phyloP scores from a whole-genome alignment of 768 basidiomycete species.

The Kwoniella mangroviensis region DNA sequence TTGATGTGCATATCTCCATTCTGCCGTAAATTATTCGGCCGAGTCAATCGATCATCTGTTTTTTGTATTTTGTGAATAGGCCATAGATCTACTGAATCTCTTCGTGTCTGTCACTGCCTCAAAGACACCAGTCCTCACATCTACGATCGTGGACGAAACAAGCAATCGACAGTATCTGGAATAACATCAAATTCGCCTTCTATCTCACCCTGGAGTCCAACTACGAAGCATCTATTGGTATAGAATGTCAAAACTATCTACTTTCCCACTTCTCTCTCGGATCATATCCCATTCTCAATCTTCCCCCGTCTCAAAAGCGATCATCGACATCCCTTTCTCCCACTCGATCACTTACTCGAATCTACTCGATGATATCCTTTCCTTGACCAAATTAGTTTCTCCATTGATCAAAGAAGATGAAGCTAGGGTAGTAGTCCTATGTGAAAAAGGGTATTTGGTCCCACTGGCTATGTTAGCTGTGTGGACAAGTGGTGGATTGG shows the following conservation, averaged over 20 bases:
- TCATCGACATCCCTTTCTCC: conserved; percentile 24
- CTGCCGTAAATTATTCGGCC: too few relatives aligned
- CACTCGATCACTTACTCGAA: conserved; percentile 19
- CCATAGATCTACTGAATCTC: too few relatives aligned
- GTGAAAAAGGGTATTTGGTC: conserved; percentile 35
- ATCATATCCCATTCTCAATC: conserved; percentile 14
- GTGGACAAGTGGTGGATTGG: conserved; percentile 45
- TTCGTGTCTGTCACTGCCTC: too few relatives aligned
- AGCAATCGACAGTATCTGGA: too few relatives aligned
- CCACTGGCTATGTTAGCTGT: conserved; percentile 28
- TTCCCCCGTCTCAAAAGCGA: conserved; percentile 23
- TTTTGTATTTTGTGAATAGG: too few relatives aligned
- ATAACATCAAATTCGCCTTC: too few relatives aligned
- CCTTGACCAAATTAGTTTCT: conserved; percentile 18
- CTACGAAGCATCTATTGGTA: background rate
- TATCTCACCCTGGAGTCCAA: too few relatives aligned
- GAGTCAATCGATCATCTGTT: too few relatives aligned
- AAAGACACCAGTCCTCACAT: too few relatives aligned
- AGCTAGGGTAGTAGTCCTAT: conserved; percentile 27
- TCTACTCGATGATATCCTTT: conserved; percentile 17
- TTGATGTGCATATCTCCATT: too few relatives aligned
- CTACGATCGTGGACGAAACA: too few relatives aligned
- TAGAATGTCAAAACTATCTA: conserved; percentile 6
- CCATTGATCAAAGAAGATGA: conserved; percentile 11
- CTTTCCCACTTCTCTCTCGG: conserved; percentile 23